These are phyloP conservation scores for Citrus unshiu DNA, from an alignment of 345 rosid genomes.

Conservation along the genomic window DNA sequence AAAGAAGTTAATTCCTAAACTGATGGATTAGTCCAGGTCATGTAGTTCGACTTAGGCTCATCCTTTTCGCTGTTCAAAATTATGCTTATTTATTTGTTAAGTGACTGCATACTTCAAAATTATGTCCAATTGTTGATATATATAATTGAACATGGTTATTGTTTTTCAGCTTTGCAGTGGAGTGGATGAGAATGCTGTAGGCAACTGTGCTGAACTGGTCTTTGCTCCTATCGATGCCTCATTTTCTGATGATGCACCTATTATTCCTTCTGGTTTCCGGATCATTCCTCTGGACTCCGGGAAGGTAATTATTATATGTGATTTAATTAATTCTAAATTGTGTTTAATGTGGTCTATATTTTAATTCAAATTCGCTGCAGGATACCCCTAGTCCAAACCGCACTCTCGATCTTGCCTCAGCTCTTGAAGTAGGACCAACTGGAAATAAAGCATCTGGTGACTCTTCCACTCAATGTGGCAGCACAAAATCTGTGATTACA, in stretches of 20 bases:
- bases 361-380: slow-evolving; percentile 30
- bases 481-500: slow-evolving; percentile 88
- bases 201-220: slow-evolving; percentile 79
- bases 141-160: background rate
- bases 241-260: slow-evolving; percentile 92
- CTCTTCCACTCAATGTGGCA: slow-evolving; percentile 43
- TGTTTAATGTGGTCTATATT: background rate
- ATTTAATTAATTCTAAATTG: background rate
- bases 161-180: slow-evolving; percentile 82
- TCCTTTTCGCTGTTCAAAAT: no score
- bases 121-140: background rate
- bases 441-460: slow-evolving; percentile 62
- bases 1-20: background rate
- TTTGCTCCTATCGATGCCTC: slow-evolving; percentile 98
- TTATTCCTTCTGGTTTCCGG: slow-evolving; percentile 94
- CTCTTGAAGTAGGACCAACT: slow-evolving; percentile 68
- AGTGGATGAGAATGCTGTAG: slow-evolving; percentile 82
- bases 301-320: slow-evolving; percentile 33
- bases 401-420: slow-evolving; percentile 92
- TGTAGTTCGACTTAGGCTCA: background rate
- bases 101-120: background rate
- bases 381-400: slow-evolving; percentile 86
- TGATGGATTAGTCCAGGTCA: background rate
- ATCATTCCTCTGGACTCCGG: slow-evolving; percentile 88
- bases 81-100: background rate